Percentiles rank a stretch among this genome's conserved stretches.
Evolutionary conservation across 2,329 filamentous ascomycete genomes (phyloP).

Genomic region (Cladorrhinum sp.): DNA sequence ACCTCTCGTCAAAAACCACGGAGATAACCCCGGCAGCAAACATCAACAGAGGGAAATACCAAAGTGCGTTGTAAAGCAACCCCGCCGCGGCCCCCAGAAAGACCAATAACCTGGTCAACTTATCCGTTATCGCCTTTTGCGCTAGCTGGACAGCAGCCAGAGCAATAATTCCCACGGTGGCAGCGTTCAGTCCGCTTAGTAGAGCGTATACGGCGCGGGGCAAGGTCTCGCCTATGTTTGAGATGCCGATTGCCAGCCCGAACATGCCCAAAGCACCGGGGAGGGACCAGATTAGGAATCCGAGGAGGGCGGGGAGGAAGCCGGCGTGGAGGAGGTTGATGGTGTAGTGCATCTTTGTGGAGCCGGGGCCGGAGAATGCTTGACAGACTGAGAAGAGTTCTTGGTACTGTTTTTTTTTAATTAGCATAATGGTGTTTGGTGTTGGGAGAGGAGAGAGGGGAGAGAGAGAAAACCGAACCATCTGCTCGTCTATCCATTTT

Average conservation of each 20-base stretch:
- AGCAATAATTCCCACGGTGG: constrained; percentile 69
- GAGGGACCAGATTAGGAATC: constrained; percentile 65
- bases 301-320: constrained; percentile 53
- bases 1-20: constrained; percentile 54
- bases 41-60: constrained; percentile 71
- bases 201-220: constrained; percentile 65
- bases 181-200: constrained; percentile 67
- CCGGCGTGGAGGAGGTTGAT: constrained; percentile 64
- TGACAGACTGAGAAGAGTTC: constrained; percentile 70
- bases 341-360: constrained; percentile 70
- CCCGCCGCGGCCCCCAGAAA: constrained; percentile 63
- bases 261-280: constrained; percentile 71
- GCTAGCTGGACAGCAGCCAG: constrained; percentile 67
- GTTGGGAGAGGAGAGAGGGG: constrained; percentile 17
- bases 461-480: constrained; percentile 40
- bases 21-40: constrained; percentile 50
- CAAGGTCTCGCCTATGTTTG: constrained; percentile 55
- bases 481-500: constrained; percentile 67
- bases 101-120: constrained; percentile 59
- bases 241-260: constrained; percentile 62
- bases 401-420: constrained; percentile 53
- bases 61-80: constrained; percentile 67
- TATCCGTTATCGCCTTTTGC: constrained; percentile 65
- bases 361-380: constrained; percentile 63
- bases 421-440: no score